Conservation (phyloP, 164 flowering plant species). For the Vitis cinerea region DNA sequence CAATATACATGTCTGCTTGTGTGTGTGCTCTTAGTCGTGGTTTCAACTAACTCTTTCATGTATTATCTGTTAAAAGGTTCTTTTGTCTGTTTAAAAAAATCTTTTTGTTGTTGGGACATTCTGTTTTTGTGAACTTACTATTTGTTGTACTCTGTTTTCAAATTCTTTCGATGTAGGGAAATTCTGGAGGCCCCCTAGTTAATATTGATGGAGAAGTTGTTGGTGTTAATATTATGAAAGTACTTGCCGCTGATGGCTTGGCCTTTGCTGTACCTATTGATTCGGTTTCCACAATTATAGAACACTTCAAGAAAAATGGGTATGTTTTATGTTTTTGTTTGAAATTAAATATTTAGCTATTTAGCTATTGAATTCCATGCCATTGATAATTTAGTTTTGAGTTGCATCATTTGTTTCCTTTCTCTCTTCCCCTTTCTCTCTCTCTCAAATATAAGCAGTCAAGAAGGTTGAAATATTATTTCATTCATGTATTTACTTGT, state of each 20-base stretch:
- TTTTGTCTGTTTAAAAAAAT: too few species aligned
- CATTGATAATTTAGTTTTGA: background rate
- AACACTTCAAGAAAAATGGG: conserved; percentile 87
- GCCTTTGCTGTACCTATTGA: conserved; percentile 88
- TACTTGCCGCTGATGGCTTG: conserved; percentile 72
- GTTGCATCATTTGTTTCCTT: background rate
- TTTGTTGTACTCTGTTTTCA: too few species aligned
- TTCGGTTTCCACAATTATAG: conserved; percentile 64
- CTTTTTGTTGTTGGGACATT: background rate
- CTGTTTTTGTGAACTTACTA: background rate
- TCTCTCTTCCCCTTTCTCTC: background rate
- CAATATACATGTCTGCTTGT: too few species aligned
- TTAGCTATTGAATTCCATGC: too few species aligned
- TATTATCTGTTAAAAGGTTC: too few species aligned
- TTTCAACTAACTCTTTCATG: too few species aligned
- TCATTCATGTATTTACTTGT: background rate
- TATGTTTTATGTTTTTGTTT: conserved; percentile 19
- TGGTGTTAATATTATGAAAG: conserved; percentile 84
- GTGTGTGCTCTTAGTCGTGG: too few species aligned
- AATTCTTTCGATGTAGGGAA: conserved; percentile 50
- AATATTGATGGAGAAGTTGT: conserved; percentile 92
- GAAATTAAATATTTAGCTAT: too few species aligned
- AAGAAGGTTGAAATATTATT: background rate
- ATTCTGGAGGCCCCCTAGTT: conserved; percentile 95
- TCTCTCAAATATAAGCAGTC: background rate